Conservation (phyloP, 305 asterid genomes). For the Fraxinus greggii region DNA sequence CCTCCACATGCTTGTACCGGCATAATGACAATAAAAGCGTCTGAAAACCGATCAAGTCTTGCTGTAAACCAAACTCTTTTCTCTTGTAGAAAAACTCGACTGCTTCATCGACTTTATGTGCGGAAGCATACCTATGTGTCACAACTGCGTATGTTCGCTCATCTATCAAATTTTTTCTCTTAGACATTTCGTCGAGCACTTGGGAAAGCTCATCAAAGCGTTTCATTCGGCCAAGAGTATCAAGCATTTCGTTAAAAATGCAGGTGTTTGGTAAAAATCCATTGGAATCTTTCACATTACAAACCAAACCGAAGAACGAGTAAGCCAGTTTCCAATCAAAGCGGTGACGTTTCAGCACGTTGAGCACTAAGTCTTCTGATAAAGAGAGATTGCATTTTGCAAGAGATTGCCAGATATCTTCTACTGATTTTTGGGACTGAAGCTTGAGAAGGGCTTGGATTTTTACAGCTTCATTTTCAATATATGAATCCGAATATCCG, state of each 20-base stretch:
- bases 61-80: constrained; percentile 45
- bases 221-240: constrained; percentile 57
- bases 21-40: constrained; percentile 63
- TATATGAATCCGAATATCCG: constrained; percentile 14
- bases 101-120: constrained; percentile 66
- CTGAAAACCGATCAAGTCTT: constrained; percentile 58
- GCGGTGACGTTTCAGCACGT: constrained; percentile 65
- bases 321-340: constrained; percentile 72
- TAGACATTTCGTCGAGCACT: constrained; percentile 77
- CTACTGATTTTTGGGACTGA: constrained; percentile 32
- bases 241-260: constrained; percentile 58
- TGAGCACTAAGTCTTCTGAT: constrained; percentile 55
- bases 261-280: constrained; percentile 32
- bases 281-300: constrained; percentile 13
- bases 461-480: constrained; percentile 43
- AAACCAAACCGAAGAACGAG: constrained; percentile 57
- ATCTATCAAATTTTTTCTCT: constrained; percentile 34
- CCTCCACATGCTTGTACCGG: constrained; percentile 76
- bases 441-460: constrained; percentile 51
- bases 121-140: constrained; percentile 53
- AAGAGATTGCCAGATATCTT: constrained; percentile 46
- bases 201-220: constrained; percentile 47
- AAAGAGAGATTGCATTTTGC: constrained; percentile 29
- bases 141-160: constrained; percentile 48
- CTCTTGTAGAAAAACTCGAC: constrained; percentile 46